Conservation (phyloP, 306 rosid genomes). For the Malus fusca region DNA sequence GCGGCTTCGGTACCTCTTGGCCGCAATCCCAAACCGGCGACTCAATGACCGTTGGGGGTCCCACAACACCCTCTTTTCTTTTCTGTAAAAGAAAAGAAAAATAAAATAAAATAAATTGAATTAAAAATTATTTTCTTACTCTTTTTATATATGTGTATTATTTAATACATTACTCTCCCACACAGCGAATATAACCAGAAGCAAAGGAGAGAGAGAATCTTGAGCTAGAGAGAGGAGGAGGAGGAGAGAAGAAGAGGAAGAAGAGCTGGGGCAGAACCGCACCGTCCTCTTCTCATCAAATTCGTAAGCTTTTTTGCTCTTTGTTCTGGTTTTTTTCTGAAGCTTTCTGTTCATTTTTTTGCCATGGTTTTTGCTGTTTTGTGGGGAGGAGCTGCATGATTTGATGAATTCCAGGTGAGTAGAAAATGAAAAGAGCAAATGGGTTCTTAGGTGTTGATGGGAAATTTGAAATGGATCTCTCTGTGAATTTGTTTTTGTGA, state of each 20-base stretch:
- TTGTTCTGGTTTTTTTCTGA: background rate
- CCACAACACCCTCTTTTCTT: background rate
- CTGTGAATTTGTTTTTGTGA: background rate
- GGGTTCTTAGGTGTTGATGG: constrained; percentile 17
- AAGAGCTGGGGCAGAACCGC: constrained; percentile 2
- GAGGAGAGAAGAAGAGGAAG: background rate
- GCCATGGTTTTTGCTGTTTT: background rate
- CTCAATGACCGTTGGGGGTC: background rate
- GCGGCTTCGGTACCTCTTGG: constrained; percentile 20
- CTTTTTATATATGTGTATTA: background rate
- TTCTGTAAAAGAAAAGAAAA: background rate
- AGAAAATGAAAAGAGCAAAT: background rate
- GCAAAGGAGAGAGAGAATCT: constrained; percentile 35
- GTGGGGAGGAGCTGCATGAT: constrained; percentile 4
- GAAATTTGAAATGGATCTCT: constrained; percentile 16
- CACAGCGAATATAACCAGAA: constrained; percentile 28
- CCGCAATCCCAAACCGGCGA: constrained; percentile 30
- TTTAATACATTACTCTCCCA: constrained; percentile 21
- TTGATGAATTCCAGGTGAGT: background rate
- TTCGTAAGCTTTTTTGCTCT: constrained; percentile 33
- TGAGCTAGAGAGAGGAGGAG: background rate
- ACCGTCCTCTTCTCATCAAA: constrained; percentile 22
- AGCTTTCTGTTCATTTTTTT: background rate
- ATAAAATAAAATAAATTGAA: background rate
- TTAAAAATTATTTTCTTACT: background rate